Evolutionary conservation across 2,329 filamentous ascomycete species (phyloP), one percentile per base, ranked within the genome.

Genomic region (Blastomyces percursus): DNA sequence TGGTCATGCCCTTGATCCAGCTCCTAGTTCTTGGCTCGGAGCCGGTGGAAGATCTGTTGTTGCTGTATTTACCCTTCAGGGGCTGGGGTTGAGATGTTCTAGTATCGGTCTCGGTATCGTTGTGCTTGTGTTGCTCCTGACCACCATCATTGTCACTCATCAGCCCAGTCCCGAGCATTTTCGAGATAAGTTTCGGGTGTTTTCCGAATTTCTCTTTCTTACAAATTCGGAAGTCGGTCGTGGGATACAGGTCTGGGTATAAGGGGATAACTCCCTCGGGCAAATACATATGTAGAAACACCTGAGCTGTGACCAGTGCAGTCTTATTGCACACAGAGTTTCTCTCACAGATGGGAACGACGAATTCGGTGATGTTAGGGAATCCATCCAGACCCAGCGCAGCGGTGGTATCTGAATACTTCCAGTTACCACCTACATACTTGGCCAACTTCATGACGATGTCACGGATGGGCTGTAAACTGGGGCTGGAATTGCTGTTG

Each of bases 351-450:
- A 70, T 64, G 1, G 68, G 68, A 8, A 68, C 66, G 9, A 66
- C 64, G n/a, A 68, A 67, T 24, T 68, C 65, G 52, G 63, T 66
- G 30, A 69, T 65, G 32, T 70, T 67, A 21, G 62, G 65, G 3
- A 64, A 52, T 14, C 62, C 63, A 35, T 69, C 60, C 1, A 46
- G 48, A 2, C 68, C 67, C 42, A 68, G 38, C 4, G 64, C 64
- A 2, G 63, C 63, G 19, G 59, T 64, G 21, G 63, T 61, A 16
- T 66, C 64, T 5, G 66, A 66, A 27, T 64, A 66, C 7, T 60
- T 65, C 68, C 67, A 70, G 11, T 52, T 52, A 27, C 67, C 64
- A 16, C 65, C 51, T n/a, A 69, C 63, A 59, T 64, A 66, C 21
- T 66, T 66, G 24, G 63, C 62, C n/a, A 70, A 51, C n/a, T 48